Base-by-base conservation (phyloP, 192 early-diverging fungal species). In the Dimargaris xerosporica region DNA sequence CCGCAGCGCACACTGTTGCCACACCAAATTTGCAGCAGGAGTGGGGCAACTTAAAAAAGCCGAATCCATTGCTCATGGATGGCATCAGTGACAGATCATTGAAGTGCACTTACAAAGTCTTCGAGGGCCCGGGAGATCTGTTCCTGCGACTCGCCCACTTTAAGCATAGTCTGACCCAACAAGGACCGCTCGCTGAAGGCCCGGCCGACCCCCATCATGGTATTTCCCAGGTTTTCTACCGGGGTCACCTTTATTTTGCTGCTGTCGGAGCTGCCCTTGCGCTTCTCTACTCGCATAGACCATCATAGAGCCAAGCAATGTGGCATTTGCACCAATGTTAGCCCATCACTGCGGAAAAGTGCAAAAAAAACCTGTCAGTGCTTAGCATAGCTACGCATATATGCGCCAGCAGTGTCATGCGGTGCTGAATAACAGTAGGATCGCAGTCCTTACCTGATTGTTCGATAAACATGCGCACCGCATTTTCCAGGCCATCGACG, bases 191-290 rank as follows among this genome's bases (percentile, higher is more conserved):
- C 47, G 11, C 62, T 58, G 65, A 82, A 68, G 23, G 68, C 66
- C 45, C 64, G 53, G 31, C 88, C 88, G 62, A 83, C 80, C 17
- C 67, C 61, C n/a, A 77, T 67, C 85, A 88, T 84, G 15, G 76
- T 72, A 25, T 69, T 61, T 6, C 82, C 88, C 54, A 90, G 71
- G 31, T 78, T 75, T 63, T 88, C 83, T 21, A 86, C 65, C 23
- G 84, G 75, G 44, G 74, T 68, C 19, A 80, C 66, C 73, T 87
- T 86, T 23, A 66, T 70, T 65, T 81, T 81, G 44, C 74, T 72
- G 46, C 81, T 83, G 50, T 81, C 78, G 47, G 78, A 70, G 59
- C 80, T 77, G 25, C 80, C 77, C 70, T 85, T 84, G 61, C 76
- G 84, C 66, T 87, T 90, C 43, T 75, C 78, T 65, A 80, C 55